Evolutionary conservation across 129 eudicot genomes (phyloP).

Genomic region (Deinandra increscens): DNA sequence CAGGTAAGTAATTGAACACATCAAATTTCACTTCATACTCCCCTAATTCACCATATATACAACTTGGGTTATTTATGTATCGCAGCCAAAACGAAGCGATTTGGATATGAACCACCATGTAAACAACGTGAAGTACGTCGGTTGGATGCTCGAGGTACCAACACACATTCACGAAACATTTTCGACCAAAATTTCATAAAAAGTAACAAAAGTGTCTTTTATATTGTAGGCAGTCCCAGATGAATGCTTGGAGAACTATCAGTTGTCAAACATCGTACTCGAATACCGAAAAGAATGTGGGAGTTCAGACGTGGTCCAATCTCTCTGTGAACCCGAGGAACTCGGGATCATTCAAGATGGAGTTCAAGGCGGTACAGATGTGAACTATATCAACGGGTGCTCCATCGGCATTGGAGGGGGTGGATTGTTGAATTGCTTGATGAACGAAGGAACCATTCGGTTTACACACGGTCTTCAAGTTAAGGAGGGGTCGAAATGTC

Average conservation of each 20-base stretch:
- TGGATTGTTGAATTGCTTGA: constrained; percentile 41
- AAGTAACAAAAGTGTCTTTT: background rate
- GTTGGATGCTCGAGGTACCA: constrained; percentile 96
- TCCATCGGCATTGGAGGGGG: constrained; percentile 40
- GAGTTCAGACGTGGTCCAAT: constrained; percentile 65
- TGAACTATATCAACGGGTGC: constrained; percentile 30
- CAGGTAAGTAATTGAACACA: constrained; percentile 37
- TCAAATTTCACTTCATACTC: no score
- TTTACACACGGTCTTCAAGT: constrained; percentile 67
- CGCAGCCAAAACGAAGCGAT: constrained; percentile 83
- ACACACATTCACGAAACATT: background rate
- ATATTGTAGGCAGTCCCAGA: constrained; percentile 59
- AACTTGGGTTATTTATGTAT: background rate
- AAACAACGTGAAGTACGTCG: constrained; percentile 77
- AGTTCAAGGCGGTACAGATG: constrained; percentile 24
- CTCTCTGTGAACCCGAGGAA: constrained; percentile 65
- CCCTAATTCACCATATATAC: background rate
- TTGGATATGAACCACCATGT: constrained; percentile 96
- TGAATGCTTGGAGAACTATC: constrained; percentile 58
- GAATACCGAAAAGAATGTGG: constrained; percentile 92
- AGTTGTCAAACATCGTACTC: constrained; percentile 46
- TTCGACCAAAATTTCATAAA: background rate
- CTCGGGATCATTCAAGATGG: constrained; percentile 41
- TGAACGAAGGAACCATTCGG: constrained; percentile 35
- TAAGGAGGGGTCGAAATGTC: constrained; percentile 50